Conservation (phyloP, 129 eudicot species). For the Gnaphalium uliginosum region DNA sequence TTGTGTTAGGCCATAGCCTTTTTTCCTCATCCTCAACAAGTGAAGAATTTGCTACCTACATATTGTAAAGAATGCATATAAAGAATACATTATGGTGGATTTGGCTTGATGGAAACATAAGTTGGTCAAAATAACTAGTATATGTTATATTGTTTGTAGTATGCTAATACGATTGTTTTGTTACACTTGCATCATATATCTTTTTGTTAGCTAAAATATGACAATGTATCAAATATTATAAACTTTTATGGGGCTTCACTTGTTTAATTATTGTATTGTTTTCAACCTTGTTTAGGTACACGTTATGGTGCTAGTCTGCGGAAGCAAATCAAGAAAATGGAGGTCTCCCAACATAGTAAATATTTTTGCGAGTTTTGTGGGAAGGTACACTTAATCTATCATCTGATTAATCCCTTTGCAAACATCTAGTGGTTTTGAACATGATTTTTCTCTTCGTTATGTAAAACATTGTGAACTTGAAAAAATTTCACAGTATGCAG, state of each 20-base stretch:
- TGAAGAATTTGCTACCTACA: background rate
- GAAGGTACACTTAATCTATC: background rate
- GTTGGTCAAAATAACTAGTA: too few relatives aligned
- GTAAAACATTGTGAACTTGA: background rate
- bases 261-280: background rate
- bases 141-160: too few relatives aligned
- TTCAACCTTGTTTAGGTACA: background rate
- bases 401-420: background rate
- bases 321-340: slow-evolving; percentile 19
- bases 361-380: slow-evolving; percentile 14
- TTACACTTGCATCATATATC: too few relatives aligned
- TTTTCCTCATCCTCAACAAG: background rate
- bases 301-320: slow-evolving; percentile 28
- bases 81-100: background rate
- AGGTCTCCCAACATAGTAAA: slow-evolving; percentile 16
- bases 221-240: too few relatives aligned
- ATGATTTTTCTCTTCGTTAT: background rate
- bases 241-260: background rate
- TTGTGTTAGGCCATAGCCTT: background rate
- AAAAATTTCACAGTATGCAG: background rate
- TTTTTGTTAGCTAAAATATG: too few relatives aligned
- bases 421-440: background rate
- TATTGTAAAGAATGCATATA: too few relatives aligned
- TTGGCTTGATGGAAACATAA: too few relatives aligned
- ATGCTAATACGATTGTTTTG: too few relatives aligned